Conservation (phyloP, 257 asterid species). For the Capsicum rhomboideum region DNA sequence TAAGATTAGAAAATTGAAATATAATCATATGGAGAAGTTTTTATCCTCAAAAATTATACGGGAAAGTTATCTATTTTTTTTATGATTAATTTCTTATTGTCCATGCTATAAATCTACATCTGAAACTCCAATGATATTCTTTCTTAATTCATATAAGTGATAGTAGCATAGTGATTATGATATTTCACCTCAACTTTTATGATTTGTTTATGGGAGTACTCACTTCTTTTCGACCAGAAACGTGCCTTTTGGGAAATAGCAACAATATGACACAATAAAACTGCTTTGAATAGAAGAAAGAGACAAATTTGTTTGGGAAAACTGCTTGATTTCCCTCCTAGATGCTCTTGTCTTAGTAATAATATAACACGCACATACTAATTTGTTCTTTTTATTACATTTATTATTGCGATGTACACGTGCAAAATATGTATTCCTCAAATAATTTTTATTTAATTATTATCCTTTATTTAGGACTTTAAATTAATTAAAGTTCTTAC, state of each 20-base stretch:
- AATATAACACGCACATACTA: too few species aligned
- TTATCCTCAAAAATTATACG: not conserved
- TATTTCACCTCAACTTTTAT: not conserved
- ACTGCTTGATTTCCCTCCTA: not conserved
- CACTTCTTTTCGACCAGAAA: not conserved
- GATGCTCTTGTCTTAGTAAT: not conserved
- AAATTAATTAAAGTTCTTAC: too few species aligned
- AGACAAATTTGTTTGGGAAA: not conserved
- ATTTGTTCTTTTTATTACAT: too few species aligned
- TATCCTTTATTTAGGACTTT: too few species aligned
- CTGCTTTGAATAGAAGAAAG: too few species aligned
- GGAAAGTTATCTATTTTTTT: too few species aligned
- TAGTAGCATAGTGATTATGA: not conserved
- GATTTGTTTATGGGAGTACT: not conserved
- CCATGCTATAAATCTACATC: not conserved
- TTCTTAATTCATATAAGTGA: not conserved
- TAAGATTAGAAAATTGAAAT: not conserved
- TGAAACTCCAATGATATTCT: not conserved
- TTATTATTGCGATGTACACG: too few species aligned
- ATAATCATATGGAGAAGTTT: not conserved
- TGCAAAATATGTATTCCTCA: too few species aligned
- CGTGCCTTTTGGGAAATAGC: not conserved
- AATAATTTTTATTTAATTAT: too few species aligned
- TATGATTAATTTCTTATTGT: not conserved
- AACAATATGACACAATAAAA: too few species aligned